Evolutionary conservation across 2,329 filamentous ascomycete genomes (phyloP).

Genomic region (Microdochium paspali): DNA sequence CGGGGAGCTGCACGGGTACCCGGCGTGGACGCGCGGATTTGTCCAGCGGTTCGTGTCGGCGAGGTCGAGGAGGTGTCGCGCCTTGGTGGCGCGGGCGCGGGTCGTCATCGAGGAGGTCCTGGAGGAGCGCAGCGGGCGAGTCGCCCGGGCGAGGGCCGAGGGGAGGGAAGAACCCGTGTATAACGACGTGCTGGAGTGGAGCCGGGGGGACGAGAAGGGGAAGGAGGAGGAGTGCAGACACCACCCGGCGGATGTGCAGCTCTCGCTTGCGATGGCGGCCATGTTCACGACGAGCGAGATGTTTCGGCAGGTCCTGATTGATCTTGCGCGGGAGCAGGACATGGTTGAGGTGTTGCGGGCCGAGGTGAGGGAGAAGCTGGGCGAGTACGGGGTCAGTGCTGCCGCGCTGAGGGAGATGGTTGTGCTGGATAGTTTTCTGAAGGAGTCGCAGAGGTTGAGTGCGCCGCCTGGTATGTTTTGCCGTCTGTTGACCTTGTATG

Average conservation of each 20-base stretch:
- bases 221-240: not conserved
- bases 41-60: not conserved
- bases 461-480: constrained; percentile 8
- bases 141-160: not conserved
- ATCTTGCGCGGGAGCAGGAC: constrained; percentile 10
- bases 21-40: not conserved
- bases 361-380: constrained; percentile 10
- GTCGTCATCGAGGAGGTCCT: not conserved
- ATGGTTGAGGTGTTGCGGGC: constrained; percentile 10
- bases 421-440: constrained; percentile 16
- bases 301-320: constrained; percentile 9
- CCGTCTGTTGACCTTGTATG: no score
- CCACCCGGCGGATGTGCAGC: constrained; percentile 4
- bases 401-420: constrained; percentile 10
- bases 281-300: constrained; percentile 14
- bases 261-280: constrained; percentile 11
- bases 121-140: not conserved
- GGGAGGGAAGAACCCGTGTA: not conserved
- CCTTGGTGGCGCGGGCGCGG: not conserved
- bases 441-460: constrained; percentile 14
- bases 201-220: not conserved
- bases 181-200: constrained; percentile 13
- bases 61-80: not conserved
- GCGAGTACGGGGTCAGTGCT: constrained; percentile 4
- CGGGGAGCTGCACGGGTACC: not conserved